Percentiles rank a stretch among this genome's conserved stretches.
Evolutionary conservation across 1,139 yeast species (phyloP).

Genomic region (Sugiyamaella paludigena): DNA sequence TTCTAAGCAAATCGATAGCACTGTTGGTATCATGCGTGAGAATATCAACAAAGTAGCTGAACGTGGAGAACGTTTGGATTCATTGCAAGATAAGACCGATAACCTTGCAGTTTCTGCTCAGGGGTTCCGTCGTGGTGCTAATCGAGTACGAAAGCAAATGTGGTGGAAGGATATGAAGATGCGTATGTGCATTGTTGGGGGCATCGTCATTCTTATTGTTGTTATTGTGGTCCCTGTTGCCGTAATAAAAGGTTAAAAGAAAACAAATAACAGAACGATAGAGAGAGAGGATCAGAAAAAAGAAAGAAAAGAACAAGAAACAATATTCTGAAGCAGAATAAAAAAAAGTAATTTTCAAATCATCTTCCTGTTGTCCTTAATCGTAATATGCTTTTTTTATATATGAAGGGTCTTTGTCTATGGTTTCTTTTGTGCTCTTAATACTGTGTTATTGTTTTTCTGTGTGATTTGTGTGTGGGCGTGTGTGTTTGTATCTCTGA

Average conservation of each 20-base stretch:
- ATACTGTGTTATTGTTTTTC: no score
- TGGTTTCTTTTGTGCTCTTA: no score
- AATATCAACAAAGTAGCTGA: slow-evolving; percentile 95
- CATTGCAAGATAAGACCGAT: slow-evolving; percentile 91
- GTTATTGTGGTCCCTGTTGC: slow-evolving; percentile 90
- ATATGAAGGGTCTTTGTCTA: no score
- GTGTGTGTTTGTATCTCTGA: no score
- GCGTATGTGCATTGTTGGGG: slow-evolving; percentile 87
- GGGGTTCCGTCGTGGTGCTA: slow-evolving; percentile 95
- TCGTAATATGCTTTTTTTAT: no score
- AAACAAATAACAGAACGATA: neutral
- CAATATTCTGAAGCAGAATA: no score
- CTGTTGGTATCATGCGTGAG: slow-evolving; percentile 97
- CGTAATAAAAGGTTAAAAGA: slow-evolving; percentile 39
- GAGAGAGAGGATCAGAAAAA: no score
- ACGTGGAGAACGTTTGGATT: slow-evolving; percentile 89
- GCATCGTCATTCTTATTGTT: slow-evolving; percentile 73
- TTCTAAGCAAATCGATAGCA: slow-evolving; percentile 80
- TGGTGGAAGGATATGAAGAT: slow-evolving; percentile 99
- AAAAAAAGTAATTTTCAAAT: no score
- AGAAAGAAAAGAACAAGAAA: neutral
- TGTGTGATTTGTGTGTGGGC: no score
- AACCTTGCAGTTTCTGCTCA: slow-evolving; percentile 91
- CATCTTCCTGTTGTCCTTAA: no score
- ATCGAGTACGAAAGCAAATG: slow-evolving; percentile 97